Evolutionary conservation across 345 rosid genomes (phyloP).

Genomic region (Sisymbrium irio): DNA sequence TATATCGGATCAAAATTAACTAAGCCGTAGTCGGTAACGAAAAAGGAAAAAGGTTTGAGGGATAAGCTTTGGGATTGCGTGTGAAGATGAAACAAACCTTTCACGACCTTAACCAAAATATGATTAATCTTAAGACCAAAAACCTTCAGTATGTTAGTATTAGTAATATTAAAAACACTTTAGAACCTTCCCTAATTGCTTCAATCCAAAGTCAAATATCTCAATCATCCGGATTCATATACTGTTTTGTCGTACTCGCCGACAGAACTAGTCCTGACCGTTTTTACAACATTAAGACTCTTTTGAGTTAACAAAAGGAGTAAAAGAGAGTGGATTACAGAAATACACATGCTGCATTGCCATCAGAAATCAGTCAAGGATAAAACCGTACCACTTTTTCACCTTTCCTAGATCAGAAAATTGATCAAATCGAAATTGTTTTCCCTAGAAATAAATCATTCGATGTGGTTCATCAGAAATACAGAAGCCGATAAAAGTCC

Average conservation of each 20-base stretch:
- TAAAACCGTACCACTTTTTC: background rate
- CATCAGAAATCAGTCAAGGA: background rate
- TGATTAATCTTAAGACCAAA: conserved; percentile 3
- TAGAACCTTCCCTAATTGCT: conserved; percentile 25
- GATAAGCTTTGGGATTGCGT: conserved; percentile 24
- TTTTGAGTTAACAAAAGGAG: background rate
- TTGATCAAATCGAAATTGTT: background rate
- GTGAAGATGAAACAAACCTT: conserved; percentile 24
- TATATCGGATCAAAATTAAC: too few relatives aligned
- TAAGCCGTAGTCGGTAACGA: conserved; percentile 21
- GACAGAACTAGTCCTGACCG: background rate
- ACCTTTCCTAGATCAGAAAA: background rate
- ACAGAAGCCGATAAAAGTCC: conserved; percentile 18
- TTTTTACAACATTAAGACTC: background rate
- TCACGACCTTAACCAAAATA: conserved; percentile 6
- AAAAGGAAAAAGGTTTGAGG: background rate
- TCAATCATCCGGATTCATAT: background rate
- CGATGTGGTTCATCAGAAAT: conserved; percentile 34
- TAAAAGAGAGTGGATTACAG: background rate
- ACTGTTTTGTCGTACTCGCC: conserved; percentile 17
- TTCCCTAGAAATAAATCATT: conserved; percentile 21
- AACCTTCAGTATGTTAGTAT: background rate
- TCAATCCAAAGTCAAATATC: conserved; percentile 6
- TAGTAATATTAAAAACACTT: background rate
- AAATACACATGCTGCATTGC: background rate